A percentile compares a stretch with the other conserved stretches of the same genome.
These are phyloP conservation scores for Diacronema lutheri DNA, from an alignment of 78 protist species.

Conservation along the genomic window DNA sequence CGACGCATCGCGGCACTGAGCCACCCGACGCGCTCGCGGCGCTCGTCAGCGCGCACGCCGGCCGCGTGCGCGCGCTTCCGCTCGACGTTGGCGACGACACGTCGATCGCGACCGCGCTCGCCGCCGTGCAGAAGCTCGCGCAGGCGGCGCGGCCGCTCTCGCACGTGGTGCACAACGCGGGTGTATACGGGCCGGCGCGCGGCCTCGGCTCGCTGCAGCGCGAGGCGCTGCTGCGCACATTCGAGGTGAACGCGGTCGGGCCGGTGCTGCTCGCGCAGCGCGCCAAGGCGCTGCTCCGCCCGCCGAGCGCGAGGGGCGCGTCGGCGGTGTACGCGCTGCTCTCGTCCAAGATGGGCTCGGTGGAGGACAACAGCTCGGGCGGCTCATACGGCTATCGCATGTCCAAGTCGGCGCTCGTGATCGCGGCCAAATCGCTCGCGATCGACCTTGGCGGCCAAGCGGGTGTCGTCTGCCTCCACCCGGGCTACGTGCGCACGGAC, in stretches of 20 bases:
- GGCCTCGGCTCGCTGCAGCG: neutral
- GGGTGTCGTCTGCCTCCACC: constrained; percentile 3
- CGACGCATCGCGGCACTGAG: no score
- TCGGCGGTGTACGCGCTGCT: neutral
- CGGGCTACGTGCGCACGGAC: constrained; percentile 19
- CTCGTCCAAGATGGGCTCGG: constrained; percentile 13
- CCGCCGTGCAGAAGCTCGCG: neutral
- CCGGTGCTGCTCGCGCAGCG: constrained; percentile 17
- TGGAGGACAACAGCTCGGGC: constrained; percentile 10
- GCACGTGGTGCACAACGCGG: constrained; percentile 27
- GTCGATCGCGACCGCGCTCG: neutral
- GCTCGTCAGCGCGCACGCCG: no score
- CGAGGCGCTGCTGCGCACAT: neutral
- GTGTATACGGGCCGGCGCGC: neutral
- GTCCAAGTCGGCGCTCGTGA: neutral
- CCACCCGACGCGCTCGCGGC: no score
- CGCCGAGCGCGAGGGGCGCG: no score
- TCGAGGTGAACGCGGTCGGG: neutral
- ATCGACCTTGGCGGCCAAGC: neutral
- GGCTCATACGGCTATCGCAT: constrained; percentile 9
- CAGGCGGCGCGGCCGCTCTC: neutral
- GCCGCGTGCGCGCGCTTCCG: no score
- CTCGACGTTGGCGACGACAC: no score
- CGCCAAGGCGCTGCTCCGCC: neutral
- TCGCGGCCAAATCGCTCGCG: neutral